Conservation (phyloP, 805 yeast genomes). For the Myxozyma sirexii region DNA sequence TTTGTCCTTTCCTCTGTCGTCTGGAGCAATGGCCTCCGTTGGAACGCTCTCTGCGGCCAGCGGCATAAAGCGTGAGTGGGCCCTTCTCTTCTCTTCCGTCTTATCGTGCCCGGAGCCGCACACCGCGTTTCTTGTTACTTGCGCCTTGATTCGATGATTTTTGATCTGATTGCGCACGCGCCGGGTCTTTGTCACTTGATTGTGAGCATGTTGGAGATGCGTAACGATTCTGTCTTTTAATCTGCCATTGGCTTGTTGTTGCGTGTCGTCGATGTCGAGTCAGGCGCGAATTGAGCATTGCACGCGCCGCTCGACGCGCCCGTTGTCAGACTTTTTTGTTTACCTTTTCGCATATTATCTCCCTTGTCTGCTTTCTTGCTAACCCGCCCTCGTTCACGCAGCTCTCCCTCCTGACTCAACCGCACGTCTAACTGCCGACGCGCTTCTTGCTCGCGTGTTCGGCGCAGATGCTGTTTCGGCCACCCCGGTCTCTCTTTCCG, state of each 20-base stretch:
- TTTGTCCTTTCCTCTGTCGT: neutral
- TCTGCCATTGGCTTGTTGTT: neutral
- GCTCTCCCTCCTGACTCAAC: neutral
- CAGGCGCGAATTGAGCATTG: neutral
- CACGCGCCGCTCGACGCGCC: constrained; percentile 6
- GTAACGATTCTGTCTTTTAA: neutral
- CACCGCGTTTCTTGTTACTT: neutral
- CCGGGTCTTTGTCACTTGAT: too few relatives aligned
- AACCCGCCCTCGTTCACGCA: neutral
- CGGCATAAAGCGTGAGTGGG: constrained; percentile 5
- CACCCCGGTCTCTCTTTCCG: neutral
- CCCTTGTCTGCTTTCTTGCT: neutral
- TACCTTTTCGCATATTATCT: neutral
- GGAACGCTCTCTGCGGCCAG: constrained; percentile 3
- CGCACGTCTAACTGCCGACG: constrained; percentile 13
- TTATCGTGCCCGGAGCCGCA: neutral
- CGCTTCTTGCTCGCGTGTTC: constrained; percentile 21
- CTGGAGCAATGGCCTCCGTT: constrained; percentile 7
- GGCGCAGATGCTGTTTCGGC: constrained; percentile 12
- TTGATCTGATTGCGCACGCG: neutral
- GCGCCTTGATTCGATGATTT: neutral
- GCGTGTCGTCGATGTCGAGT: neutral
- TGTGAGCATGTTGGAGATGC: too few relatives aligned
- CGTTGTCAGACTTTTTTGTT: neutral
- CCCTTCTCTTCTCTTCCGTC: neutral